Evolutionary conservation across 768 basidiomycete genomes (phyloP).

Genomic region (Lyophyllum shimeji): DNA sequence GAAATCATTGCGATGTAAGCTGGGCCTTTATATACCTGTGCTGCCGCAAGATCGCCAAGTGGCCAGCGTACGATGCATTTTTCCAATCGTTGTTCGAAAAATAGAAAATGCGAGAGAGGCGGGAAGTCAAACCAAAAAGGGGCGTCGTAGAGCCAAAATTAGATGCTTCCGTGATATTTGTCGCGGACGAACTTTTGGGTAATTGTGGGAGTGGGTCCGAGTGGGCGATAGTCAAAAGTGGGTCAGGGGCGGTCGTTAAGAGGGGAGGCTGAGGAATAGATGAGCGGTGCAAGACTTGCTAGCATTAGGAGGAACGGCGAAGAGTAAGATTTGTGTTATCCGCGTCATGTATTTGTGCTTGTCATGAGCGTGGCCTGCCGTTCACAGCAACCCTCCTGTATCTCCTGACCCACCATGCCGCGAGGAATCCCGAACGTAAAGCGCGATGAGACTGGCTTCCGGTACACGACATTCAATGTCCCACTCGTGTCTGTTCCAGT

Average conservation of each 20-base stretch:
- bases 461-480: conserved; percentile 79
- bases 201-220: not conserved
- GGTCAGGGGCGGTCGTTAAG: not conserved
- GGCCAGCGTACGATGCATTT: not conserved
- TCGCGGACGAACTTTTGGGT: not conserved
- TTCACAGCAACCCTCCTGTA: not conserved
- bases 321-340: not conserved
- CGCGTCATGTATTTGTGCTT: not conserved
- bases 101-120: not conserved
- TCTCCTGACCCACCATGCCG: conserved; percentile 50
- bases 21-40: not conserved
- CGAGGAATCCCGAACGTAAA: conserved; percentile 80
- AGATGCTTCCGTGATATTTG: not conserved
- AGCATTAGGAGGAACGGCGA: not conserved
- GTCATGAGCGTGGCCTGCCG: not conserved
- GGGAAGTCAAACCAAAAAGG: conserved; percentile 1
- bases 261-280: not conserved
- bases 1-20: not conserved
- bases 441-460: conserved; percentile 79
- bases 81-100: not conserved
- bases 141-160: not conserved
- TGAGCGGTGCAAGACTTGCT: not conserved
- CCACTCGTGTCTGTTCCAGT: conserved; percentile 59
- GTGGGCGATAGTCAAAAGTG: not conserved
- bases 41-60: not conserved